Evolutionary conservation across 2,329 filamentous ascomycete genomes (phyloP).

Genomic region (Blastomyces silverae): DNA sequence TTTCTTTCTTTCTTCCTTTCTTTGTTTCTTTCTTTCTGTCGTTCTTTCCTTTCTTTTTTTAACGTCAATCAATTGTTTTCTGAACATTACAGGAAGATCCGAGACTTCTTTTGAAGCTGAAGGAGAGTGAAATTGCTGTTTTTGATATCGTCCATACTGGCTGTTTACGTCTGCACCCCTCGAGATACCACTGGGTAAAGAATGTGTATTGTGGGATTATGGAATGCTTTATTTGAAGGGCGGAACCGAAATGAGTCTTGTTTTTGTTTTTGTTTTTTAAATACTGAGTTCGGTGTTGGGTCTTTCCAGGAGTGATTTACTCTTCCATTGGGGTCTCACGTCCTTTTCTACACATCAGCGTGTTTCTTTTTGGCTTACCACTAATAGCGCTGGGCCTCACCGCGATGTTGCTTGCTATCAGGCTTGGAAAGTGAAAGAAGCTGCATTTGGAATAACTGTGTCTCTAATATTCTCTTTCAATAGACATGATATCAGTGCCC

Average conservation of each 20-base stretch:
- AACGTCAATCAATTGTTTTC: background rate
- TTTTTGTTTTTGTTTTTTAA: background rate
- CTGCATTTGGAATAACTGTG: background rate
- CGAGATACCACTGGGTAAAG: background rate
- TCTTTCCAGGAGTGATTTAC: background rate
- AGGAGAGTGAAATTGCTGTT: background rate
- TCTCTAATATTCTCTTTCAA: background rate
- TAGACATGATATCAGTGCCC: background rate
- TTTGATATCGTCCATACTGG: background rate
- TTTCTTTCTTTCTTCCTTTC: too few species aligned
- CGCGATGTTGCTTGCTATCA: background rate
- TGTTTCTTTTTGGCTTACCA: background rate
- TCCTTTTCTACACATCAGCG: background rate
- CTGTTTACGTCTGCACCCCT: background rate
- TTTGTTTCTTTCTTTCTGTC: too few species aligned
- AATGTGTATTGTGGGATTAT: background rate
- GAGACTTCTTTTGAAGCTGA: background rate
- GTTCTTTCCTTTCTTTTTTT: too few species aligned
- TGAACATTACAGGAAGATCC: background rate
- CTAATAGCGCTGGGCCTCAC: background rate
- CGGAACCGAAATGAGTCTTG: background rate
- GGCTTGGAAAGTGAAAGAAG: background rate
- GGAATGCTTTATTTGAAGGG: background rate
- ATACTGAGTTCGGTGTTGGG: background rate
- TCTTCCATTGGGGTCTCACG: background rate